Evolutionary conservation across 495 filamentous ascomycete genomes (phyloP).

Genomic region (Hyphodiscus hymeniophilus): DNA sequence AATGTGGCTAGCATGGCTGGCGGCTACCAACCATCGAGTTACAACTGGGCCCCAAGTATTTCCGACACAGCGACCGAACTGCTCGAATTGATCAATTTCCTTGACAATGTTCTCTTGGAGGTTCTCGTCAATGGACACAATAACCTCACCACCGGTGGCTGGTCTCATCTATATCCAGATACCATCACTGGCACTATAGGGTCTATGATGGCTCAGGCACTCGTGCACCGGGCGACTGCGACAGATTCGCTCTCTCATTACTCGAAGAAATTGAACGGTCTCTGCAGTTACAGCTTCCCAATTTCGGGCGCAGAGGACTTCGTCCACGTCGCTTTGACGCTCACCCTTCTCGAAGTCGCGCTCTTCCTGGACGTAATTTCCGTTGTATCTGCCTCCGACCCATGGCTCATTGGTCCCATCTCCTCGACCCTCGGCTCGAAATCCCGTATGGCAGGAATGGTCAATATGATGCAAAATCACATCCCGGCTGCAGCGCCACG

Average conservation of each 20-base stretch:
- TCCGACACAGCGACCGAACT: constrained; percentile 20
- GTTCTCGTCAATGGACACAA: constrained; percentile 26
- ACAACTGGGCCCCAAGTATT: constrained; percentile 27
- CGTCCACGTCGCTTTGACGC: constrained; percentile 20
- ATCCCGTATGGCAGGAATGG: constrained; percentile 29
- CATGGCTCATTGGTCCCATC: constrained; percentile 30
- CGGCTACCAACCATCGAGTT: constrained; percentile 27
- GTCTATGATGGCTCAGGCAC: constrained; percentile 28
- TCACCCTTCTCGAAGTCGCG: constrained; percentile 46
- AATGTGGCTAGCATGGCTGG: constrained; percentile 29
- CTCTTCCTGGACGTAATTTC: constrained; percentile 46
- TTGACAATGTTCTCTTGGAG: constrained; percentile 29
- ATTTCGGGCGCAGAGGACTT: constrained; percentile 23
- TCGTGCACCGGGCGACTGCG: constrained; percentile 28
- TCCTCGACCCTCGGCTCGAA: constrained; percentile 29
- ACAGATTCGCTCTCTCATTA: constrained; percentile 31
- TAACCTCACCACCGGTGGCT: constrained; percentile 22
- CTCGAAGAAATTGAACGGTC: constrained; percentile 16
- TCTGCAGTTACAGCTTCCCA: constrained; percentile 24
- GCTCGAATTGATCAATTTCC: constrained; percentile 23
- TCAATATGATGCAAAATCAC: constrained; percentile 36
- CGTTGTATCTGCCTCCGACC: constrained; percentile 39
- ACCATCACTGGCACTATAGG: constrained; percentile 28
- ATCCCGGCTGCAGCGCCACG: constrained; percentile 27
- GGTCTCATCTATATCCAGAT: constrained; percentile 28